These are phyloP conservation scores for Chaetomium olivaceum DNA, from an alignment of 2,329 filamentous ascomycete species.

Conservation along the genomic window DNA sequence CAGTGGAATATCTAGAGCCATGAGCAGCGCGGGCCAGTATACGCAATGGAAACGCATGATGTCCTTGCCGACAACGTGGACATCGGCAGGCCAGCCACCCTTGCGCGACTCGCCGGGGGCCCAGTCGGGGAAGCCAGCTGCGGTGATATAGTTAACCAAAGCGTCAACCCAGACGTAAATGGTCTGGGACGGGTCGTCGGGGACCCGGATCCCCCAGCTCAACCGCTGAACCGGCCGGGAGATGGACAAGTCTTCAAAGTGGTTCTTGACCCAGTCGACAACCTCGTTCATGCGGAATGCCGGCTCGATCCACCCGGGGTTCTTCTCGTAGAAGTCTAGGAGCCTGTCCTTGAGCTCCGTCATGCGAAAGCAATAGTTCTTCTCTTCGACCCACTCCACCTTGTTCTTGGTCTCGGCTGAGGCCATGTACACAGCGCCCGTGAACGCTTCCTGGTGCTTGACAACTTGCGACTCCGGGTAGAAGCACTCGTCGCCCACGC, in stretches of 20 bases:
- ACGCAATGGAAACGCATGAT: constrained; percentile 95
- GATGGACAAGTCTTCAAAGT: constrained; percentile 84
- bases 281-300: constrained; percentile 73
- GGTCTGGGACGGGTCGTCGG: constrained; percentile 79
- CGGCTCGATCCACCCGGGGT: constrained; percentile 77
- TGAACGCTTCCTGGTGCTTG: constrained; percentile 72
- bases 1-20: constrained; percentile 78
- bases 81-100: constrained; percentile 83
- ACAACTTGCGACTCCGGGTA: constrained; percentile 78
- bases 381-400: constrained; percentile 92
- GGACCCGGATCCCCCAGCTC: constrained; percentile 86
- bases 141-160: constrained; percentile 89
- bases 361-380: constrained; percentile 92
- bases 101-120: constrained; percentile 61
- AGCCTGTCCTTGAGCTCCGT: constrained; percentile 79
- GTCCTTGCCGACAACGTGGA: constrained; percentile 94
- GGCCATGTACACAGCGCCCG: constrained; percentile 79
- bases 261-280: constrained; percentile 70
- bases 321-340: constrained; percentile 74
- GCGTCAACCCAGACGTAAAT: constrained; percentile 99
- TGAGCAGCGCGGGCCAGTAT: constrained; percentile 95
- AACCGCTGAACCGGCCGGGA: constrained; percentile 78
- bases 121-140: constrained; percentile 78
- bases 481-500: constrained; percentile 93
- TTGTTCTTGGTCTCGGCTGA: constrained; percentile 86